A percentile compares a stretch with the other conserved stretches of the same genome.
These are phyloP conservation scores for Porcisia hertigi DNA, from an alignment of 208 protist species.

Conservation along the genomic window DNA sequence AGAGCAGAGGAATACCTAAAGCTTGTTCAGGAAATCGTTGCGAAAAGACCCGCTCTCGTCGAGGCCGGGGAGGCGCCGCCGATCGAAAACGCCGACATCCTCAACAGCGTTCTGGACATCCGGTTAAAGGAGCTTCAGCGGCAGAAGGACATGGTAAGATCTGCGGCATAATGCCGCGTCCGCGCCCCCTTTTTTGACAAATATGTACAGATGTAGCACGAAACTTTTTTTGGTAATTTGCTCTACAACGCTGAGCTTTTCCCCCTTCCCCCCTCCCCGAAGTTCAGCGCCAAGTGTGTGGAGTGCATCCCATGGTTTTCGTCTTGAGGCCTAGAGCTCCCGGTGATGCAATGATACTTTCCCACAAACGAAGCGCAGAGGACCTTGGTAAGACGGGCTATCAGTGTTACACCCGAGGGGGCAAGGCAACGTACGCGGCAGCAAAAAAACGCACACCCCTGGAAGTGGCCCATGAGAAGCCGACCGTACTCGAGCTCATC, in stretches of 20 bases:
- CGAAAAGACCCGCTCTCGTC: slow-evolving; percentile 53
- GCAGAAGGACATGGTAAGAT: slow-evolving; percentile 29
- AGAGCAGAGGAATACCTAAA: slow-evolving; percentile 72
- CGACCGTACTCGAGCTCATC: background rate
- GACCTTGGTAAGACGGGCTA: background rate
- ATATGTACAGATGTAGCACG: slow-evolving; percentile 5
- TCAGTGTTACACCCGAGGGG: background rate
- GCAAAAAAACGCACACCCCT: background rate
- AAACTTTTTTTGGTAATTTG: background rate
- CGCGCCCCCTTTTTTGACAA: background rate
- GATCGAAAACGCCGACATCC: slow-evolving; percentile 55
- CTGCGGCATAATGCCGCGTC: slow-evolving; percentile 1
- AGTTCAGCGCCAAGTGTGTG: background rate
- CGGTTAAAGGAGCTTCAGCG: slow-evolving; percentile 48
- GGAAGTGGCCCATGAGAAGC: background rate
- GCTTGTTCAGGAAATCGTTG: slow-evolving; percentile 60
- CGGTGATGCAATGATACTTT: background rate
- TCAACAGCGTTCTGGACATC: slow-evolving; percentile 65
- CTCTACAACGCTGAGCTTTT: background rate
- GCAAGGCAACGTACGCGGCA: background rate
- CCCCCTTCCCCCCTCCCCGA: background rate
- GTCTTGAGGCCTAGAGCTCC: background rate
- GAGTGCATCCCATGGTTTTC: background rate
- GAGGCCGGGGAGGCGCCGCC: slow-evolving; percentile 58
- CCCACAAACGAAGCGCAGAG: background rate